Base-by-base conservation (phyloP, 1,284 basidiomycete genomes). In the Lentinula novae-zelandiae region DNA sequence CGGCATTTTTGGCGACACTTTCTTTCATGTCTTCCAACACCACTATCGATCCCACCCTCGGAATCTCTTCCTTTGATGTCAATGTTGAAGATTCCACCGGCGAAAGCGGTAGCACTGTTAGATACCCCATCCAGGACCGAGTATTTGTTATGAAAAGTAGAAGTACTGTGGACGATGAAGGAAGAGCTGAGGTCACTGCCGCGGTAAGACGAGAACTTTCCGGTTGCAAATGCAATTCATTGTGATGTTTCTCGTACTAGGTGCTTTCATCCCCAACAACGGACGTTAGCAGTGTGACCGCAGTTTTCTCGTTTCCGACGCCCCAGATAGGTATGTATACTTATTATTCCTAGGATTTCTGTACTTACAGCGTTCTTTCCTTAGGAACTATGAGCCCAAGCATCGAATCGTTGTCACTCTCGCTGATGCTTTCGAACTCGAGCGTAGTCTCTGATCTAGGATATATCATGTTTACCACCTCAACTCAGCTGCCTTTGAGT, bases 21-120 rank as follows among this genome's bases (percentile, higher is more conserved):
- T 56, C 27, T 63, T 56, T 51, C 50, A 63, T 36, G 55, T 48
- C 38, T 63, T 63, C 36, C 36, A 63, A 57, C 62, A 53, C 49
- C 3, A 57, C 49, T 13, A 40, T 63, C 34, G 58, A 63, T 40
- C 53, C 62, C n/a, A n/a, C 39, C 1, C 1, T 36, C 0, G 62
- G 62, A 7, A 63, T 63, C 5, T 60, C 58, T 2, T 20, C 59
- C 7, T 57, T 63, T 36, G 15, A 53, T 5, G 12, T 63, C 55
- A 53, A 15, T 7, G 33, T 60, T 34, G 8, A 31, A 15, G 42
- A 50, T 13, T 12, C 17, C 3, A 34, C 13, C 13, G 52, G 17
- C 15, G 10, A 36, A 15, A 13, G 17, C 1, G 5, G 38, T 31
- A 55, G 31, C 1, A 46, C 49, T 15, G 39, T 3, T n/a, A 49